Evolutionary conservation across 2,329 filamentous ascomycete genomes (phyloP), one percentile per base, ranked within the genome.

Genomic region (Penicillium freii): DNA sequence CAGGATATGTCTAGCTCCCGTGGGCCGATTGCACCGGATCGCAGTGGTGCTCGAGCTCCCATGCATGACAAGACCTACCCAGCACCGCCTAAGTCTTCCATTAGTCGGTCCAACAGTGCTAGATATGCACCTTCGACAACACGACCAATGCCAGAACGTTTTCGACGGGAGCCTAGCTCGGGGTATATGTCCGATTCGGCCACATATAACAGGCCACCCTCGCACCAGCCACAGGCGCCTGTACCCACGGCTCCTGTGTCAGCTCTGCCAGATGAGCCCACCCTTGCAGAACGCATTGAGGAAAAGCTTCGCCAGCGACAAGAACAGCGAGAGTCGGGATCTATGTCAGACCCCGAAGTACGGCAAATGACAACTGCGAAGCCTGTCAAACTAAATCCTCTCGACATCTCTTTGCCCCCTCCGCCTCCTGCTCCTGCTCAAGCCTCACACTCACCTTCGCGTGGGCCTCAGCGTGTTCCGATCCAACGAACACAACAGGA

Each of bases 271-370:
- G 57, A 48, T 27, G 58, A 51, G 17, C 64, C 54, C 15, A 66
- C 62, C 17, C 59, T 74, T 44, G 71, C 71, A 6, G 70, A 73
- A 50, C 64, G 70, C 34, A 53, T 72, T n/a, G 71, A 73, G 44
- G 70, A 73, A 58, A 74, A 74, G 44, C 62, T 74, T 17, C 63
- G 66, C 27, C 62, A 61, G 33, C 67, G 71, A 45, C 70, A 70
- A 34, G 67, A 71, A 43, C 62, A 57, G 27, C 65, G 66, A 36
- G 69, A 68, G 9, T 50, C 60, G 31, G 61, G 55, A 8, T 51
- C 54, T 29, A 27, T 57, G 9, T 63, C 57, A 5, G 62, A 64
- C 29, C 53, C 61, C 11, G 62, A 65, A 25, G 39, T 53, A 31
- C 58, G 45, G 11, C 19, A 53, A 19, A 50, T 19, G 1, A 25